Evolutionary conservation across 306 rosid genomes (phyloP).

Genomic region (Crataegus laevigata): DNA sequence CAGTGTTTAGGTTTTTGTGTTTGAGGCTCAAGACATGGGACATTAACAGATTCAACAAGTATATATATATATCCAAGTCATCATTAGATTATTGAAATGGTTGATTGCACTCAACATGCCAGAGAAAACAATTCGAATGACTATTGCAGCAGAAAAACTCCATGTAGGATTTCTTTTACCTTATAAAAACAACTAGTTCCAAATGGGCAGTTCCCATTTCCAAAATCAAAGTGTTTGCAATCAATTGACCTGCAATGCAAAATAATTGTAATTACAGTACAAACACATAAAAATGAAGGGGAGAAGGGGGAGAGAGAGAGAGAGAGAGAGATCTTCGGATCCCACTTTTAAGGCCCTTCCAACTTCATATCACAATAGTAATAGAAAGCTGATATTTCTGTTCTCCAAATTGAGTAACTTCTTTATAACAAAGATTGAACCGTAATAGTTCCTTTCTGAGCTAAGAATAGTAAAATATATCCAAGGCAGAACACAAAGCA

Average conservation of each 20-base stretch:
- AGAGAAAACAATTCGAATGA: neutral
- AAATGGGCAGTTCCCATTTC: constrained; percentile 92
- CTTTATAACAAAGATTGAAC: neutral
- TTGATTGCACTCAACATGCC: neutral
- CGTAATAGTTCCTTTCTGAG: neutral
- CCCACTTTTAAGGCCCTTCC: neutral
- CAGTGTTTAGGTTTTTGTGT: neutral
- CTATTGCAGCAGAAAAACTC: neutral
- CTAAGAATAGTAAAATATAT: neutral
- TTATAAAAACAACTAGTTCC: constrained; percentile 96
- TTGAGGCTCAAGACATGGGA: neutral
- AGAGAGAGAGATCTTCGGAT: too few relatives aligned
- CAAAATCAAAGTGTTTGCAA: constrained; percentile 97
- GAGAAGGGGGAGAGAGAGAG: neutral
- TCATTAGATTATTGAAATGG: neutral
- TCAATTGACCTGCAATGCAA: constrained; percentile 67
- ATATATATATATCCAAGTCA: neutral
- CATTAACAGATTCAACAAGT: neutral
- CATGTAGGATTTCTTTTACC: constrained; percentile 36
- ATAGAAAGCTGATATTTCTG: neutral
- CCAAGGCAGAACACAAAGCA: neutral
- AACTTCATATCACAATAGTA: neutral
- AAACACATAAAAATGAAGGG: neutral
- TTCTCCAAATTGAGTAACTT: neutral
- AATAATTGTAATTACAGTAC: neutral